Conservation (phyloP, 805 yeast species). For the Yamadazyma insecticola region DNA sequence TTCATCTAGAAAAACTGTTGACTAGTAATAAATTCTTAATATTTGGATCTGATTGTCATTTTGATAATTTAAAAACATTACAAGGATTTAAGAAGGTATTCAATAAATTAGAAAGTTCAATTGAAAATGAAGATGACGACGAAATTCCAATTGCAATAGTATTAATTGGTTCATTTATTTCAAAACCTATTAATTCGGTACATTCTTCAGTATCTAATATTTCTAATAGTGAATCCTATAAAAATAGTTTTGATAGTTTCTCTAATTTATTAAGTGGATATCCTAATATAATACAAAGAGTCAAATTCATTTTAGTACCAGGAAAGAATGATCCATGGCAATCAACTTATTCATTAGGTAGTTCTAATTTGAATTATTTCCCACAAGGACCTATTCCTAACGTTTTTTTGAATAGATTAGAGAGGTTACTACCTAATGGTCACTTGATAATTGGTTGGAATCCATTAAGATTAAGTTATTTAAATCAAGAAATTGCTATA, state of each 20-base stretch:
- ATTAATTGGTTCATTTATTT: constrained; percentile 75
- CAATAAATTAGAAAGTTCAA: constrained; percentile 36
- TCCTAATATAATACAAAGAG: constrained; percentile 46
- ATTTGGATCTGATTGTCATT: constrained; percentile 68
- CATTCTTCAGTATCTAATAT: constrained; percentile 46
- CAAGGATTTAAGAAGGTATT: constrained; percentile 67
- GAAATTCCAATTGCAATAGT: constrained; percentile 62
- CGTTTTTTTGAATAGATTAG: constrained; percentile 64
- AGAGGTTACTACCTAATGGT: constrained; percentile 37
- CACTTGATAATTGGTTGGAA: constrained; percentile 50
- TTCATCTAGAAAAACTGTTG: constrained; percentile 52
- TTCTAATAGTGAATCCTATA: constrained; percentile 54
- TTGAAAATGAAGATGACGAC: constrained; percentile 23
- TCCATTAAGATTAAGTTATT: constrained; percentile 72
- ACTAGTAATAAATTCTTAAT: constrained; percentile 57
- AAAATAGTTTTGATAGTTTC: constrained; percentile 66
- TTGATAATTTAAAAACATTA: constrained; percentile 56
- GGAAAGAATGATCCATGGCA: constrained; percentile 96
- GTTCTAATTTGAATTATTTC: constrained; percentile 26
- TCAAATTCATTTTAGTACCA: constrained; percentile 72
- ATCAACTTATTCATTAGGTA: constrained; percentile 60
- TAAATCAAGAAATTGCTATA: constrained; percentile 78
- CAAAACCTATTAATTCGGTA: constrained; percentile 57
- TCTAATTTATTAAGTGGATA: constrained; percentile 60
- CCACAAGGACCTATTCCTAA: constrained; percentile 74